Percentiles rank a stretch among this genome's conserved stretches.
Conservation (phyloP, 495 filamentous ascomycete species). For the Neurospora hispaniola region DNA sequence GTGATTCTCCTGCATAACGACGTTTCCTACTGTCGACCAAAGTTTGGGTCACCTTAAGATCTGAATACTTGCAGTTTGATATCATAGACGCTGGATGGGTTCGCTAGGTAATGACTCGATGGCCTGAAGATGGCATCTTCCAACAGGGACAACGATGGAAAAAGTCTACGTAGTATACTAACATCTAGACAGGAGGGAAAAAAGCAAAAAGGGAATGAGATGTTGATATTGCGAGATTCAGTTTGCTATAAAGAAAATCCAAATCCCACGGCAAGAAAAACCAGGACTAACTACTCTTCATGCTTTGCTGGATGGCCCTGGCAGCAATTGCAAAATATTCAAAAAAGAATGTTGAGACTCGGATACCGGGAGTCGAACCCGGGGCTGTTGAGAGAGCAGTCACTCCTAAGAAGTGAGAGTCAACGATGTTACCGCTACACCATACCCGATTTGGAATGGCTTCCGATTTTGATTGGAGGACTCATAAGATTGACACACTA, state of each 20-base stretch:
- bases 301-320: background rate
- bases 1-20: too few species aligned
- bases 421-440: background rate
- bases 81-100: background rate
- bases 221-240: background rate
- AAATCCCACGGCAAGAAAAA: background rate
- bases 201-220: background rate
- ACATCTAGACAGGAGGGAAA: background rate
- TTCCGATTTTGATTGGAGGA: background rate
- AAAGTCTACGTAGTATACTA: too few species aligned
- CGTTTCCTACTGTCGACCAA: background rate
- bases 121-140: background rate
- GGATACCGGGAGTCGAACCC: background rate
- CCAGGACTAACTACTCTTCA: background rate
- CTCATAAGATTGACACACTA: rapidly evolving
- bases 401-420: too few species aligned
- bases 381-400: too few species aligned
- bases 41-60: too few species aligned
- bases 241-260: background rate
- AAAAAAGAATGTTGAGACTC: background rate
- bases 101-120: background rate
- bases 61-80: background rate
- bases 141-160: background rate
- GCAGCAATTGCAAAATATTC: background rate
- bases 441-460: background rate